Conservation (phyloP, 306 rosid genomes). For the Begonia masoniana region DNA sequence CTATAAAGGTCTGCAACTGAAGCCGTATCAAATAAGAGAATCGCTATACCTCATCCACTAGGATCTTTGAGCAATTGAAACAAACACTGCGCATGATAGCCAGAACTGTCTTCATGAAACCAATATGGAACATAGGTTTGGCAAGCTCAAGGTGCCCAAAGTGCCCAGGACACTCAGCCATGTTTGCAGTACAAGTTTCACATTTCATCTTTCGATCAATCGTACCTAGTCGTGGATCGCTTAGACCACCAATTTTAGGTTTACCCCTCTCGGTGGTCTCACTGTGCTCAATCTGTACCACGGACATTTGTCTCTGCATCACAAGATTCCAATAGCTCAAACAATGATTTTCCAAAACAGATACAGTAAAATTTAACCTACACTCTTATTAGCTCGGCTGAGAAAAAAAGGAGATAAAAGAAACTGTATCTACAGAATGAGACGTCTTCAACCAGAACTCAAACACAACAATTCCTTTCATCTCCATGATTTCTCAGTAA, state of each 20-base stretch:
- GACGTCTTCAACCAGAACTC: neutral
- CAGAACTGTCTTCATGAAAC: slow-evolving; percentile 77
- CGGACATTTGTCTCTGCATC: slow-evolving; percentile 97
- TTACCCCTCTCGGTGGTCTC: slow-evolving; percentile 91
- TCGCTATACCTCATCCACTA: slow-evolving; percentile 67
- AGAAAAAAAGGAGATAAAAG: neutral
- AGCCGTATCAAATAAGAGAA: neutral
- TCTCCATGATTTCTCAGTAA: neutral
- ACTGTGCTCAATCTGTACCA: slow-evolving; percentile 80
- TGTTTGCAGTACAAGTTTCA: slow-evolving; percentile 84
- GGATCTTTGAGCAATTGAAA: slow-evolving; percentile 87
- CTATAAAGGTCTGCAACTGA: neutral
- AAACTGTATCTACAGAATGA: neutral
- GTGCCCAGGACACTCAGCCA: slow-evolving; percentile 99
- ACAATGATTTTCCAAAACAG: no score
- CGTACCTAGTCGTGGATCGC: slow-evolving; percentile 90
- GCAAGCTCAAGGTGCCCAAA: slow-evolving; percentile 97
- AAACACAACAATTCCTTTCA: no score
- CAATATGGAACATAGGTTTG: slow-evolving; percentile 94
- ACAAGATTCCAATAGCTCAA: slow-evolving; percentile 1
- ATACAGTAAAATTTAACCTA: neutral
- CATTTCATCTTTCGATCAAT: slow-evolving; percentile 90
- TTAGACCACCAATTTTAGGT: slow-evolving; percentile 77
- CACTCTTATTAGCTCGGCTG: neutral
- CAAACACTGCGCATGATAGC: slow-evolving; percentile 83